These are phyloP conservation scores for Vitis hybrid DNA, from an alignment of 177 flowering plant genomes.

Conservation along the genomic window DNA sequence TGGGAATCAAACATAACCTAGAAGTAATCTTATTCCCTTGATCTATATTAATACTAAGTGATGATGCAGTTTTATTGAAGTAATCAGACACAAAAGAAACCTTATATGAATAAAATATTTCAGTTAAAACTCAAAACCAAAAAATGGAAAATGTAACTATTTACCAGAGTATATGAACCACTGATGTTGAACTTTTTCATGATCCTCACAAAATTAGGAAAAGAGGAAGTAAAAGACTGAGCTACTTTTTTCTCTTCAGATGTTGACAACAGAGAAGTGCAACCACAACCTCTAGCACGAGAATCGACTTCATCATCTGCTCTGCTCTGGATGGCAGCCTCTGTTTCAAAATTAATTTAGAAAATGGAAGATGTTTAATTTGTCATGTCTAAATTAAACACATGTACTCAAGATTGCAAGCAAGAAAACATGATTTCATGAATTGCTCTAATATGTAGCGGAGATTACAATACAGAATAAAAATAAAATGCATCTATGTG, in stretches of 20 bases:
- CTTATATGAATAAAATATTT: neutral
- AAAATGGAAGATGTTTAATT: neutral
- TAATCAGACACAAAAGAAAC: neutral
- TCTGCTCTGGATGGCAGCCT: conserved; percentile 5
- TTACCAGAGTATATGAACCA: conserved; percentile 56
- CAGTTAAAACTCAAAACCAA: neutral
- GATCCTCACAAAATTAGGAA: conserved; percentile 48
- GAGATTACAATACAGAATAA: neutral
- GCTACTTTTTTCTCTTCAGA: conserved; percentile 44
- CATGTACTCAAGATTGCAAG: neutral
- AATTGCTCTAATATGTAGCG: neutral
- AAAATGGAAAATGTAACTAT: conserved; percentile 11
- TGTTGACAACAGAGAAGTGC: conserved; percentile 6
- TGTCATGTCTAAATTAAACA: neutral
- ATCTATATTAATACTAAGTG: neutral
- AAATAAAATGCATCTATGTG: neutral
- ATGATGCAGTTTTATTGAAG: neutral
- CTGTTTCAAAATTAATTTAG: conserved; percentile 4
- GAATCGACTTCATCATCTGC: neutral
- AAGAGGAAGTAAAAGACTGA: conserved; percentile 38
- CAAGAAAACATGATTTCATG: conserved; percentile 7
- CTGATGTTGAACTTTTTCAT: conserved; percentile 64
- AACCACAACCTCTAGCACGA: conserved; percentile 7
- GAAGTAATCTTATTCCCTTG: no score
- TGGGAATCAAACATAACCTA: no score